phyloP scores from a whole-genome alignment of 2,329 filamentous ascomycete species.

The Lachnellula occidentalis region DNA sequence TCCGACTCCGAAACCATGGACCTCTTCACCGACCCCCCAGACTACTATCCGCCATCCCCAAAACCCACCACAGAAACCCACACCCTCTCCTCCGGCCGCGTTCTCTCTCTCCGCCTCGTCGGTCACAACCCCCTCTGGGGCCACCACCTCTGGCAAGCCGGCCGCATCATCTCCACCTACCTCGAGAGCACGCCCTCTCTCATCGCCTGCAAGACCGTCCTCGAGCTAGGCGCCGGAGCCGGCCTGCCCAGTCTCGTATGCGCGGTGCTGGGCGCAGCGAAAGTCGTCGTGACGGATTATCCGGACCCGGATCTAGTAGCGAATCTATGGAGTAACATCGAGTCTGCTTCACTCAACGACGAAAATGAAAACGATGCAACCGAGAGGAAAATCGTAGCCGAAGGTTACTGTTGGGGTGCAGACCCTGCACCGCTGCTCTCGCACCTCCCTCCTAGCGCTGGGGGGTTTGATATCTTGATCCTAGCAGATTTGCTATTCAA shows the following conservation, averaged over 20 bases:
- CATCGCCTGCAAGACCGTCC: conserved; percentile 62
- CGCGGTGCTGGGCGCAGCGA: conserved; percentile 63
- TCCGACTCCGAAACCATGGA: conserved; percentile 26
- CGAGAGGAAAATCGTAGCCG: conserved; percentile 43
- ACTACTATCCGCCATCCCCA: conserved; percentile 73
- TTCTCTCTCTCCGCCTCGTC: conserved; percentile 64
- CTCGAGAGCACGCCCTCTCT: conserved; percentile 65
- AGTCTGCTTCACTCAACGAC: conserved; percentile 24
- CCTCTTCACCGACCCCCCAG: conserved; percentile 76
- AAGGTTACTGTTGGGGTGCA: conserved; percentile 82
- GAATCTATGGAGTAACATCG: conserved; percentile 73
- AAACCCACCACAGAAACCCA: conserved; percentile 69
- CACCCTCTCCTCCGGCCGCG: conserved; percentile 56
- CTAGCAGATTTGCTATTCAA: conserved; percentile 89
- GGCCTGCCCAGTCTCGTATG: conserved; percentile 78
- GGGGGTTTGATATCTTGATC: conserved; percentile 72
- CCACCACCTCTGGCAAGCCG: conserved; percentile 87
- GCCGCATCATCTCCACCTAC: conserved; percentile 70
- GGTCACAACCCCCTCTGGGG: conserved; percentile 87
- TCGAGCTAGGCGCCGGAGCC: conserved; percentile 85
- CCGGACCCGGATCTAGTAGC: conserved; percentile 77
- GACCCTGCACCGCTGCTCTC: conserved; percentile 52
- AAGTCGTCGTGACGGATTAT: conserved; percentile 80
- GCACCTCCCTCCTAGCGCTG: conserved; percentile 39
- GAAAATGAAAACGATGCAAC: not conserved